Conservation (phyloP, 2,329 filamentous ascomycete species). For the Aspergillus aculeatus region DNA sequence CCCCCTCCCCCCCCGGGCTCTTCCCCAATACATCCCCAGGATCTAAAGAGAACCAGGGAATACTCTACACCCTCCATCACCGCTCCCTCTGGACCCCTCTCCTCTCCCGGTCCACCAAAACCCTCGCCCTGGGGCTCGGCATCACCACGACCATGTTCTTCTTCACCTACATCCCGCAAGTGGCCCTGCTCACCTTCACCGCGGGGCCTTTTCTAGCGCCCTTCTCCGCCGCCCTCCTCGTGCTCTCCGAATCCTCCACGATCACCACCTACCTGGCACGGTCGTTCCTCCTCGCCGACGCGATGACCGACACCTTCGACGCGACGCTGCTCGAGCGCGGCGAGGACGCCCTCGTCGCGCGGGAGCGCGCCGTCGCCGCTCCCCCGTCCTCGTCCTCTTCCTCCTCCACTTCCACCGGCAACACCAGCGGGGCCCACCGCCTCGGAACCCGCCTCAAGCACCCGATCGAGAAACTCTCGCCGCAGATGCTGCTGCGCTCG, state of each 20-base stretch:
- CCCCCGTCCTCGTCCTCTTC: conserved; percentile 20
- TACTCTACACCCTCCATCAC: conserved; percentile 60
- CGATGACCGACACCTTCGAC: conserved; percentile 86
- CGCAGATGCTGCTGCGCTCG: conserved; percentile 68
- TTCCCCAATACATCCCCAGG: too few relatives aligned
- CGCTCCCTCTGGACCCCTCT: conserved; percentile 60
- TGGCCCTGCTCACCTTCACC: conserved; percentile 77
- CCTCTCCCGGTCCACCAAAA: conserved; percentile 56
- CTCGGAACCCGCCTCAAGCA: conserved; percentile 53
- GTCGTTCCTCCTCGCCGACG: conserved; percentile 76
- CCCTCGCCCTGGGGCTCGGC: conserved; percentile 66
- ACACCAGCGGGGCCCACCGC: conserved; percentile 40
- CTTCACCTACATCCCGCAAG: conserved; percentile 82
- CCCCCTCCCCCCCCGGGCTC: not conserved
- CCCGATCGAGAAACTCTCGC: conserved; percentile 51
- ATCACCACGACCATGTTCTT: conserved; percentile 81
- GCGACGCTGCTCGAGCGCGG: conserved; percentile 60
- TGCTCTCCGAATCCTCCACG: conserved; percentile 57
- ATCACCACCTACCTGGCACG: conserved; percentile 57
- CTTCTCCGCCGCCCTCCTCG: conserved; percentile 59
- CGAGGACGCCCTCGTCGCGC: conserved; percentile 63
- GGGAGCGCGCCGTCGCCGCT: conserved; percentile 69
- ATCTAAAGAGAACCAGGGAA: conserved; percentile 46
- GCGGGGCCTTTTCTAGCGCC: conserved; percentile 69
- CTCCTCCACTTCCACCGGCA: conserved; percentile 23